These are phyloP conservation scores for Aspergillus sp. DNA, from an alignment of 2,329 filamentous ascomycete genomes.

Conservation along the genomic window DNA sequence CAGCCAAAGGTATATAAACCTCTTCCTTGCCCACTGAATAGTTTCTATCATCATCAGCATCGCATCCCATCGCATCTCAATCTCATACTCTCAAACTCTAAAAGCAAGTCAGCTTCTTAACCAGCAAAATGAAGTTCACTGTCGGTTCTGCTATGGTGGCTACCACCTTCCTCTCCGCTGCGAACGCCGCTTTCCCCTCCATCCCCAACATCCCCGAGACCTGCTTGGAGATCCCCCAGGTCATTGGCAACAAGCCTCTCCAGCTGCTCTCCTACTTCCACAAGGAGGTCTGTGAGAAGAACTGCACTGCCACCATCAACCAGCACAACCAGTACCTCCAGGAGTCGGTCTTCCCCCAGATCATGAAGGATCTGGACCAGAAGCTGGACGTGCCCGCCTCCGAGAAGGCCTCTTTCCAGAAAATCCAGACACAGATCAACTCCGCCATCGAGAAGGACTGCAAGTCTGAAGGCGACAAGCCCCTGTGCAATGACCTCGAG, in stretches of 20 bases:
- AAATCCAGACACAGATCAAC: constrained; percentile 8
- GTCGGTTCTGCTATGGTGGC: background rate
- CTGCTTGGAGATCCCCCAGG: constrained; percentile 13
- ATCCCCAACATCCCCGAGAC: constrained; percentile 8
- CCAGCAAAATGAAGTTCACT: constrained; percentile 2
- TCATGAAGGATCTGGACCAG: constrained; percentile 9
- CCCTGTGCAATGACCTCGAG: constrained; percentile 11
- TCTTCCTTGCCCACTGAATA: background rate
- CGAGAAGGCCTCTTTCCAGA: constrained; percentile 10
- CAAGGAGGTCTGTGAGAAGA: constrained; percentile 14
- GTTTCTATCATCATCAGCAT: background rate
- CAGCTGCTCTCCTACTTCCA: constrained; percentile 15
- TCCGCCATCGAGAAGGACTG: constrained; percentile 13
- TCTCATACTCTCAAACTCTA: background rate
- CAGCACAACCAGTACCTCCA: constrained; percentile 13
- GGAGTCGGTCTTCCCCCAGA: constrained; percentile 11
- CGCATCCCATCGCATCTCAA: background rate
- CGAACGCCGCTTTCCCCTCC: background rate
- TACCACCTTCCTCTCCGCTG: background rate
- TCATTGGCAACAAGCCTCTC: constrained; percentile 14
- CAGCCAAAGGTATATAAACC: background rate
- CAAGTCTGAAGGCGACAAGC: constrained; percentile 11
- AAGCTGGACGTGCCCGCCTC: constrained; percentile 6
- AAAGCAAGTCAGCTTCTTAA: background rate
- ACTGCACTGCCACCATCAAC: constrained; percentile 18